A percentile compares a stretch with the other conserved stretches of the same genome.
Evolutionary conservation across 208 protist species (phyloP).

Genomic region (Trypanosomatidae sp.): DNA sequence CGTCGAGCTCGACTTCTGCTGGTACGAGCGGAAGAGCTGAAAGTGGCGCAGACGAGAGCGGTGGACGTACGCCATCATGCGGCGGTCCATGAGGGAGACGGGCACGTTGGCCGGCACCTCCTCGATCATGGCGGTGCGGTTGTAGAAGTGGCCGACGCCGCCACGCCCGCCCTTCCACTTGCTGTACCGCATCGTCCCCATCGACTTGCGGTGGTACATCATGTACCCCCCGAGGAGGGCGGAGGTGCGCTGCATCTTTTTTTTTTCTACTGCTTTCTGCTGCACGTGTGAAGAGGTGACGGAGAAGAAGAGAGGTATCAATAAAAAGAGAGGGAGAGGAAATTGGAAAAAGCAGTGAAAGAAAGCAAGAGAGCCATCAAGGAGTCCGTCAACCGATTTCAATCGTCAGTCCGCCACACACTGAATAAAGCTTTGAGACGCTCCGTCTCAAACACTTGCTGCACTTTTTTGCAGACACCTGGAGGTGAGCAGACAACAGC

Average conservation of each 20-base stretch:
- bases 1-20: slow-evolving; percentile 84
- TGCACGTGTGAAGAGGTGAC: no score
- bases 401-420: no score
- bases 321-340: no score
- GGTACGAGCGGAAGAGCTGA: slow-evolving; percentile 88
- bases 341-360: no score
- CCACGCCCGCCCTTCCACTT: slow-evolving; percentile 75
- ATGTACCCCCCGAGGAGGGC: slow-evolving; percentile 67
- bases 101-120: slow-evolving; percentile 70
- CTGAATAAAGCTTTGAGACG: no score
- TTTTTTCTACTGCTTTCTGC: neutral
- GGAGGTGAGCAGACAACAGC: no score
- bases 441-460: no score
- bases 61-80: slow-evolving; percentile 91
- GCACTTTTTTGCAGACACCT: no score
- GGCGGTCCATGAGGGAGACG: slow-evolving; percentile 71
- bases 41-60: slow-evolving; percentile 81
- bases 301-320: no score
- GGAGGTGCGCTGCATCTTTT: slow-evolving; percentile 33
- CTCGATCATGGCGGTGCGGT: slow-evolving; percentile 80
- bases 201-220: slow-evolving; percentile 90
- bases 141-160: slow-evolving; percentile 86
- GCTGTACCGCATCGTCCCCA: slow-evolving; percentile 88
- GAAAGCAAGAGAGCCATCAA: no score
- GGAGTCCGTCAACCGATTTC: no score